Percentiles rank a stretch among this genome's conserved stretches.
Evolutionary conservation across 176 grass and related monocot species (phyloP).

Genomic region (Otatea glauca): DNA sequence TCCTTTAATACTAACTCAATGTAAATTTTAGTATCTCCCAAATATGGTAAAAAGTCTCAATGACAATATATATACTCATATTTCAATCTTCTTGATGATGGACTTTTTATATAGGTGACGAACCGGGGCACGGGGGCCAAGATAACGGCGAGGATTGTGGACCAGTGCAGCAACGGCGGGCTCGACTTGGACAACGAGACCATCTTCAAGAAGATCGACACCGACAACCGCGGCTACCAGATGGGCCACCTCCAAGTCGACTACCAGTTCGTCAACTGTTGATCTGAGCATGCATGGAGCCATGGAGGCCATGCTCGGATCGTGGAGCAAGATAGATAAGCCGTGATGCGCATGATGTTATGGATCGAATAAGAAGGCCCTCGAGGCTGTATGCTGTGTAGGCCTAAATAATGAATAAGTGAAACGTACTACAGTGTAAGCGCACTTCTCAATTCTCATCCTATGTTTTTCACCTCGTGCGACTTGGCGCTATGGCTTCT

Average conservation of each 20-base stretch:
- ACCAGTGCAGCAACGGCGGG: conserved; percentile 74
- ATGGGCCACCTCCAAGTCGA: conserved; percentile 58
- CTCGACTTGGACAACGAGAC: conserved; percentile 65
- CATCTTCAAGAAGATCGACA: conserved; percentile 72
- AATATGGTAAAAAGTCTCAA: no score
- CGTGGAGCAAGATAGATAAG: background rate
- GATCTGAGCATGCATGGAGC: background rate
- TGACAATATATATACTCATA: no score
- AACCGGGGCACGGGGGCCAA: conserved; percentile 46
- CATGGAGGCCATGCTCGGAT: no score
- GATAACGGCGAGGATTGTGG: conserved; percentile 60
- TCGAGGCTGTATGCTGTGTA: background rate
- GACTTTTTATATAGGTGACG: conserved; percentile 40
- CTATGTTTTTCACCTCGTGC: no score
- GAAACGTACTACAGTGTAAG: background rate
- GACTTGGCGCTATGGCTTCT: no score
- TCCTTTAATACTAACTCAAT: no score
- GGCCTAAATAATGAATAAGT: background rate
- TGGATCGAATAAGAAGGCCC: background rate
- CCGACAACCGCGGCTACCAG: conserved; percentile 33
- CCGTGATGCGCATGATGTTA: background rate
- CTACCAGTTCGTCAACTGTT: conserved; percentile 59
- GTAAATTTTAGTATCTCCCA: no score
- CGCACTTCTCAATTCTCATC: no score
- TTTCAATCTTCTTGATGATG: no score